Percentiles rank a stretch among this genome's conserved stretches.
phyloP scores from a whole-genome alignment of 169 alveolate genomes.

The Plasmodium malariae region DNA sequence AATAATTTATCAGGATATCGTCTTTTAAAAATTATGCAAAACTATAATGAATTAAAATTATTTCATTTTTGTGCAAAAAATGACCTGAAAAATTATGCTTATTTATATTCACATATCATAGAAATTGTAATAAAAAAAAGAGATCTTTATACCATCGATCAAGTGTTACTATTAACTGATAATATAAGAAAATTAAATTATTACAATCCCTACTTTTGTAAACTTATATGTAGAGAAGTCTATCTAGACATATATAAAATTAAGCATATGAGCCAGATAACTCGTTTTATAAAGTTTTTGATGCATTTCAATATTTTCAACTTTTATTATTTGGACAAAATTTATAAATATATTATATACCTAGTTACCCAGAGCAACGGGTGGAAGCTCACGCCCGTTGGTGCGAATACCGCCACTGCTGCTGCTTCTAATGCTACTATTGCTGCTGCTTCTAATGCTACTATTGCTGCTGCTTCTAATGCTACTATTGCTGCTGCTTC shows the following conservation, averaged over 20 bases:
- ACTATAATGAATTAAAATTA: conserved; percentile 34
- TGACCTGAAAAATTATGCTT: neutral
- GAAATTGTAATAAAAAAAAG: conserved; percentile 44
- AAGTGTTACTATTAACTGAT: conserved; percentile 21
- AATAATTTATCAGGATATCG: conserved; percentile 46
- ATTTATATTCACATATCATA: conserved; percentile 21
- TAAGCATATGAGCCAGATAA: conserved; percentile 1
- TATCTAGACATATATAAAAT: conserved; percentile 39
- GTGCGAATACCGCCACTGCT: neutral
- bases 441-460: no score
- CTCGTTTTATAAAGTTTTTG: conserved; percentile 36
- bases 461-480: no score
- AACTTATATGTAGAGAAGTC: conserved; percentile 51
- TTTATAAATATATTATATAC: conserved; percentile 39
- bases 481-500: no score
- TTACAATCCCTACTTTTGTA: conserved; percentile 60
- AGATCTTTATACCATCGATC: conserved; percentile 27
- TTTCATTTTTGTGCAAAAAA: conserved; percentile 24
- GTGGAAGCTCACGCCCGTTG: neutral
- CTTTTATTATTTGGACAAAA: conserved; percentile 32
- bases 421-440: no score
- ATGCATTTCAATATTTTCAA: conserved; percentile 47
- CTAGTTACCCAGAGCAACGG: neutral
- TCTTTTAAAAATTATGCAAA: conserved; percentile 11
- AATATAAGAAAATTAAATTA: conserved; percentile 33